Conservation (phyloP, 257 asterid species). For the Rhazya stricta region DNA sequence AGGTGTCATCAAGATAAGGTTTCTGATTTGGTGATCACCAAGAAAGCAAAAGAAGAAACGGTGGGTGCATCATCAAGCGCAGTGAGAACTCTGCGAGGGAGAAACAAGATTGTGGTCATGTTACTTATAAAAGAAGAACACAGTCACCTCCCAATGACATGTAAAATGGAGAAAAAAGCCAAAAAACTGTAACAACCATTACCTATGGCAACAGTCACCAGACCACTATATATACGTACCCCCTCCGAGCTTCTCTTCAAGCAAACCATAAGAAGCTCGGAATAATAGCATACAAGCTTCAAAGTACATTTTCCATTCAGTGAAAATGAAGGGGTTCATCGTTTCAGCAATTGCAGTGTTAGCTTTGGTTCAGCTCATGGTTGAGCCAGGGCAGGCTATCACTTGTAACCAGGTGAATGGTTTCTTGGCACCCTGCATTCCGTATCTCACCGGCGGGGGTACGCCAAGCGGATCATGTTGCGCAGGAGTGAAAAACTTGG, state of each 20-base stretch:
- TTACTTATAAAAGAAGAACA: background rate
- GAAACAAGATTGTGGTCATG: background rate
- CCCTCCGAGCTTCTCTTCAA: background rate
- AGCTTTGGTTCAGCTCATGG: conserved; percentile 10
- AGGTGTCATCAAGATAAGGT: too few species aligned
- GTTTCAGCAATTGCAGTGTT: conserved; percentile 22
- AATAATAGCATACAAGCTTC: too few species aligned
- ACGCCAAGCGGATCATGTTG: conserved; percentile 29
- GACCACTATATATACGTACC: background rate
- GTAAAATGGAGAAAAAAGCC: background rate
- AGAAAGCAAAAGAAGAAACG: background rate
- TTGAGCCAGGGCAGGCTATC: conserved; percentile 26
- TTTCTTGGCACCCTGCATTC: conserved; percentile 29
- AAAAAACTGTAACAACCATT: background rate
- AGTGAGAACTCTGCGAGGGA: background rate
- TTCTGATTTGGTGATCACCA: background rate
- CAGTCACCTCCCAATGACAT: background rate
- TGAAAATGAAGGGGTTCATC: conserved; percentile 24
- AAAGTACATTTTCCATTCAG: background rate
- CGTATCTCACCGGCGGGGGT: conserved; percentile 25
- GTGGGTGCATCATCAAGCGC: background rate
- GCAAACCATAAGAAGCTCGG: too few species aligned
- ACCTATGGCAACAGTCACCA: background rate
- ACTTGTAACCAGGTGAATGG: conserved; percentile 33
- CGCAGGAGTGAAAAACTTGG: conserved; percentile 23